These are phyloP conservation scores for Coemansia sp. DNA, from an alignment of 192 early-diverging fungal genomes.

Conservation along the genomic window DNA sequence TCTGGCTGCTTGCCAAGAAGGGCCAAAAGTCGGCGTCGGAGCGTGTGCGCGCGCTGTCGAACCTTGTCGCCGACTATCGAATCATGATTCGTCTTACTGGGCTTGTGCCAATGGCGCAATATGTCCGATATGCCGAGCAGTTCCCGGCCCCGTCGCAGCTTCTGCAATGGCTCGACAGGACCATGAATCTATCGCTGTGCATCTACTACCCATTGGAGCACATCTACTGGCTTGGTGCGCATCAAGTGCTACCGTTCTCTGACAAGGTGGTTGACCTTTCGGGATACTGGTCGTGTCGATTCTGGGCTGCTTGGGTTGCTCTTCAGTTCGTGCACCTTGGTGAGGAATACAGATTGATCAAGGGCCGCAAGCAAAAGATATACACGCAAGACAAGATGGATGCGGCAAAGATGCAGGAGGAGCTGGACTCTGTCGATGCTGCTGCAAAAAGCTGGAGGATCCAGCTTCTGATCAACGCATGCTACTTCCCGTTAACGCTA, in stretches of 20 bases:
- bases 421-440: slow-evolving; percentile 64
- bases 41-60: slow-evolving; percentile 77
- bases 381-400: slow-evolving; percentile 65
- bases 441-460: slow-evolving; percentile 66
- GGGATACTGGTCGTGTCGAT: slow-evolving; percentile 93
- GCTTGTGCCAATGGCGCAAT: slow-evolving; percentile 85
- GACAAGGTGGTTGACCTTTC: slow-evolving; percentile 73
- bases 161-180: slow-evolving; percentile 71
- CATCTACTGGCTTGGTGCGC: slow-evolving; percentile 89
- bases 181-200: slow-evolving; percentile 86
- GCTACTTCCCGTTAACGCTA: slow-evolving; percentile 86
- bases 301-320: slow-evolving; percentile 93
- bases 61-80: slow-evolving; percentile 89
- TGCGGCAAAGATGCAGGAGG: slow-evolving; percentile 63
- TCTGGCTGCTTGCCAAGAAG: slow-evolving; percentile 71
- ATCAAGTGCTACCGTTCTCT: slow-evolving; percentile 78
- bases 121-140: slow-evolving; percentile 78
- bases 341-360: slow-evolving; percentile 66
- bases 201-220: slow-evolving; percentile 98
- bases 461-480: slow-evolving; percentile 85
- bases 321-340: slow-evolving; percentile 85
- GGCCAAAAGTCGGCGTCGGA: slow-evolving; percentile 64
- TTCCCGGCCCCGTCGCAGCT: slow-evolving; percentile 67
- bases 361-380: slow-evolving; percentile 51
- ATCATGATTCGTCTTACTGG: slow-evolving; percentile 87